These are phyloP conservation scores for Cladosporium velox DNA, from an alignment of 2,329 filamentous ascomycete species.

Conservation along the genomic window DNA sequence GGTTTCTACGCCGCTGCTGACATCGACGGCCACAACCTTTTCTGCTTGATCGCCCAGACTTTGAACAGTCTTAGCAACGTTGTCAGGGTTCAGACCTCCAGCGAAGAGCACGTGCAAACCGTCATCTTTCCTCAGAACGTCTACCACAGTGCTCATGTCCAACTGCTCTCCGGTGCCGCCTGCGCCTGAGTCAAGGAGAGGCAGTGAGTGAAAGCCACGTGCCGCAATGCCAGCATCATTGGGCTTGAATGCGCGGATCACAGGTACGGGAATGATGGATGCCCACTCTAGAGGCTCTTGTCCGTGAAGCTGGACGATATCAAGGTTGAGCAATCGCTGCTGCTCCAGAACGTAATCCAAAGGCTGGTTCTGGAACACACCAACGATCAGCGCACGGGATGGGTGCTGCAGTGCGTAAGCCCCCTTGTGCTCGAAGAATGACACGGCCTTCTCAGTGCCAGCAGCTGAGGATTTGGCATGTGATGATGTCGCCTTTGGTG, in stretches of 20 bases:
- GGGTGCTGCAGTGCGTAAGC: conserved; percentile 50
- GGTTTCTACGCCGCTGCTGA: conserved; percentile 90
- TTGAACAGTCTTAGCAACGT: conserved; percentile 68
- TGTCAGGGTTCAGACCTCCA: conserved; percentile 78
- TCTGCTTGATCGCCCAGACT: conserved; percentile 59
- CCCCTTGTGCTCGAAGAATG: conserved; percentile 69
- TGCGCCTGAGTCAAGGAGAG: conserved; percentile 82
- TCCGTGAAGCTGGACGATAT: conserved; percentile 91
- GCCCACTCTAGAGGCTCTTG: conserved; percentile 93
- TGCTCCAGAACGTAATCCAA: conserved; percentile 78
- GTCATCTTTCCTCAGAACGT: conserved; percentile 65
- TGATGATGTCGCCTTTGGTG: conserved; percentile 38
- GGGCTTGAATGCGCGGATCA: conserved; percentile 82
- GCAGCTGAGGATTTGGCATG: neutral
- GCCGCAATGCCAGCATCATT: conserved; percentile 69
- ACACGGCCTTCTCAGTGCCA: conserved; percentile 46
- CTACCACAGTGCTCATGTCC: conserved; percentile 69
- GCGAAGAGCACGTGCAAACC: conserved; percentile 79
- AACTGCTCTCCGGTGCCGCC: conserved; percentile 80
- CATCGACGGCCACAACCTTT: conserved; percentile 80
- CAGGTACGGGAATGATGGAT: conserved; percentile 82
- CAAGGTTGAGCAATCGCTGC: conserved; percentile 73
- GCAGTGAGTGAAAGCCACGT: conserved; percentile 79
- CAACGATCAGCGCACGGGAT: conserved; percentile 75
- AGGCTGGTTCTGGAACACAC: conserved; percentile 91